A percentile compares a stretch with the other conserved stretches of the same genome.
Evolutionary conservation across 192 early-diverging fungal species (phyloP).

Genomic region (Kickxella alabastrina): DNA sequence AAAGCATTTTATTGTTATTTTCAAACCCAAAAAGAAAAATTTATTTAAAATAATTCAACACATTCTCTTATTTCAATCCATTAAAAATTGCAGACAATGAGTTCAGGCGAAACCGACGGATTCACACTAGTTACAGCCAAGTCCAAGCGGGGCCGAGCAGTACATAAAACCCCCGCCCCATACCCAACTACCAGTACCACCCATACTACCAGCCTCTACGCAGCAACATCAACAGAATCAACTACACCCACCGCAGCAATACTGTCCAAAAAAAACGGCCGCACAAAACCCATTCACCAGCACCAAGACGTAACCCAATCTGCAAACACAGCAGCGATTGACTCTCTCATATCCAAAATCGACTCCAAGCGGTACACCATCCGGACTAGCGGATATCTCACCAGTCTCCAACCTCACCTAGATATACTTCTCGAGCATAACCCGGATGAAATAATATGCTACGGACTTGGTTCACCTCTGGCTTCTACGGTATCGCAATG

Average conservation of each 20-base stretch:
- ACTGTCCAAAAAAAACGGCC: not conserved
- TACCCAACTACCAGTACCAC: no score
- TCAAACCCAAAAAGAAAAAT: no score
- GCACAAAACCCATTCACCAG: not conserved
- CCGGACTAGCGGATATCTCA: not conserved
- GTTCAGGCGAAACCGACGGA: not conserved
- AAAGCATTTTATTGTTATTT: no score
- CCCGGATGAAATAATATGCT: constrained; percentile 41
- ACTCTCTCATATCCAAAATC: not conserved
- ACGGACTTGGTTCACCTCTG: constrained; percentile 34
- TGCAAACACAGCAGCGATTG: not conserved
- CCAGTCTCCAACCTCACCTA: not conserved
- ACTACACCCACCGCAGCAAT: not conserved
- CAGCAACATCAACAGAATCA: not conserved
- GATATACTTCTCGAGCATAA: constrained; percentile 12
- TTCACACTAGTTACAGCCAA: constrained; percentile 12
- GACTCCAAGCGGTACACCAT: not conserved
- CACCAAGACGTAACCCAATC: not conserved
- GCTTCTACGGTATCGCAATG: constrained; percentile 28
- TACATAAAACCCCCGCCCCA: not conserved
- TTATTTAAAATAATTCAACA: no score
- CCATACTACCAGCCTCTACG: not conserved
- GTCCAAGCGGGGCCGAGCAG: not conserved
- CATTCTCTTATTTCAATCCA: no score
- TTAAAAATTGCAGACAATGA: no score